These are phyloP conservation scores for Pachysandra terminalis DNA, from an alignment of 164 flowering plant species.

Conservation along the genomic window DNA sequence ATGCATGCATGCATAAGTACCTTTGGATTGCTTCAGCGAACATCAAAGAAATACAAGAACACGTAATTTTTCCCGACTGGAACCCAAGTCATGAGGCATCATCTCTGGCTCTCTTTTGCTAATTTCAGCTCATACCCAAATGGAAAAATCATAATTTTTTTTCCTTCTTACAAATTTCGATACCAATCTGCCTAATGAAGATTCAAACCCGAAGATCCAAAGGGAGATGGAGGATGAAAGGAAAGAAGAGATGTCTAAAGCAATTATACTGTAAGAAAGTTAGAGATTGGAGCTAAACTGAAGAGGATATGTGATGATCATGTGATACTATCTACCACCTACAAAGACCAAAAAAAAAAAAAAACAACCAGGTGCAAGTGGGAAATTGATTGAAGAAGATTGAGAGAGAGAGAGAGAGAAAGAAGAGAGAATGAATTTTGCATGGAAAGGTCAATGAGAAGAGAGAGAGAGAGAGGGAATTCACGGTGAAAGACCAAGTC, in stretches of 20 bases:
- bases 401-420: not conserved
- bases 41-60: too few relatives aligned
- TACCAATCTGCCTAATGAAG: not conserved
- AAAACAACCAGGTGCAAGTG: not conserved
- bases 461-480: slow-evolving; percentile 10
- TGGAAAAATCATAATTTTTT: not conserved
- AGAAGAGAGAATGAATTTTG: not conserved
- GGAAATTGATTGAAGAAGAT: too few relatives aligned
- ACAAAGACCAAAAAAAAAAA: too few relatives aligned
- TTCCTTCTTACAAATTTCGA: not conserved
- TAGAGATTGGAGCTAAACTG: too few relatives aligned
- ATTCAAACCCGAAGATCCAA: too few relatives aligned
- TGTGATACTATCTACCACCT: not conserved
- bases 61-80: too few relatives aligned
- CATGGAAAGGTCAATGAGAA: not conserved
- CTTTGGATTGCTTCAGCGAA: too few relatives aligned
- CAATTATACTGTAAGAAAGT: too few relatives aligned
- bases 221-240: too few relatives aligned
- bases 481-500: slow-evolving; percentile 26
- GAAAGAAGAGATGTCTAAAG: too few relatives aligned
- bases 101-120: not conserved
- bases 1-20: too few relatives aligned
- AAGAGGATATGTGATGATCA: too few relatives aligned
- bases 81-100: not conserved
- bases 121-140: not conserved